Conservation (phyloP, 2,329 filamentous ascomycete species). For the Calonectria montana region DNA sequence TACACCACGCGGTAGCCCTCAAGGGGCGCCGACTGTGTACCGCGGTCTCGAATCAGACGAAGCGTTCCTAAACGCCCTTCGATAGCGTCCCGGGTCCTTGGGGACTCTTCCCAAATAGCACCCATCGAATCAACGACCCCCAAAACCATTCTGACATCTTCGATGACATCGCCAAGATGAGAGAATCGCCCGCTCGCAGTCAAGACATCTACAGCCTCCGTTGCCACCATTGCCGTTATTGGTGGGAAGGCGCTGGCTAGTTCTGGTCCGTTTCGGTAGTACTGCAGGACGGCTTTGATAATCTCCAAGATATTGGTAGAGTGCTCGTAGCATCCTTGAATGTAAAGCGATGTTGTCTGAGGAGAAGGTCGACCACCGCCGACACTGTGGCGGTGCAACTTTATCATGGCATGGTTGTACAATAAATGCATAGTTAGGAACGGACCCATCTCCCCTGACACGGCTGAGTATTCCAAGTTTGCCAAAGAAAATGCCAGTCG, state of each 20-base stretch:
- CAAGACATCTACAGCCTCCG: slow-evolving; percentile 74
- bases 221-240: slow-evolving; percentile 70
- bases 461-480: slow-evolving; percentile 68
- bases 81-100: slow-evolving; percentile 61
- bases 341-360: slow-evolving; percentile 56
- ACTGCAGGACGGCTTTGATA: slow-evolving; percentile 53
- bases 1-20: slow-evolving; percentile 47
- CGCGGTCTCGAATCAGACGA: slow-evolving; percentile 47
- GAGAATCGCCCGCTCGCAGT: slow-evolving; percentile 67
- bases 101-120: slow-evolving; percentile 69
- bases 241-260: slow-evolving; percentile 63
- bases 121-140: slow-evolving; percentile 67
- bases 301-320: slow-evolving; percentile 64
- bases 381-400: slow-evolving; percentile 71
- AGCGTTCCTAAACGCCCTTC: slow-evolving; percentile 51
- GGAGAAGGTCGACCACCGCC: slow-evolving; percentile 51
- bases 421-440: slow-evolving; percentile 75
- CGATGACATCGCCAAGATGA: slow-evolving; percentile 63
- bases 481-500: slow-evolving; percentile 64
- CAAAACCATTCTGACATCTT: slow-evolving; percentile 64
- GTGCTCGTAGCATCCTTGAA: slow-evolving; percentile 62
- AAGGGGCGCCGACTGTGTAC: slow-evolving; percentile 39
- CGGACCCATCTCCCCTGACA: slow-evolving; percentile 64
- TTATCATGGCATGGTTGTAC: slow-evolving; percentile 73
- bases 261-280: slow-evolving; percentile 47